Percentiles rank a stretch among this genome's conserved stretches.
phyloP scores from a whole-genome alignment of 768 basidiomycete genomes.

The Lentinula aciculospora region DNA sequence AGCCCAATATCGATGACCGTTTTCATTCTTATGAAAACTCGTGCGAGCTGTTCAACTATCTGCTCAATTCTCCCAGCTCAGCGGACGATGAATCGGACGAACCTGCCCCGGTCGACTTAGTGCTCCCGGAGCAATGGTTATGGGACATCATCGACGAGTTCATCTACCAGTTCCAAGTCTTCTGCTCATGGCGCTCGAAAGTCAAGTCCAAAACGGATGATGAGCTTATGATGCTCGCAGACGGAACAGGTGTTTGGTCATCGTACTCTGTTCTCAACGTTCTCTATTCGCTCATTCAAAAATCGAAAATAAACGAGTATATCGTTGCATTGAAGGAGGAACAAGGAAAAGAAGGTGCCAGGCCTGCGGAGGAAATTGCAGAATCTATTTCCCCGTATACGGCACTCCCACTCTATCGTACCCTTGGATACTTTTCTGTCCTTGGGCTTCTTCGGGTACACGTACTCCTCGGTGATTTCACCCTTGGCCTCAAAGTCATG shows the following conservation, averaged over 20 bases:
- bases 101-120: slow-evolving; percentile 87
- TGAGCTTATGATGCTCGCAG: slow-evolving; percentile 76
- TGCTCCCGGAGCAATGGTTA: slow-evolving; percentile 95
- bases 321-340: slow-evolving; percentile 78
- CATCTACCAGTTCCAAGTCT: slow-evolving; percentile 97
- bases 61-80: slow-evolving; percentile 64
- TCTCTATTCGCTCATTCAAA: slow-evolving; percentile 97
- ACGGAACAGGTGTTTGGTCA: slow-evolving; percentile 85
- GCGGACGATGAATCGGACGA: slow-evolving; percentile 52
- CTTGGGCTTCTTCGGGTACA: slow-evolving; percentile 95
- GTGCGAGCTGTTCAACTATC: slow-evolving; percentile 97
- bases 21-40: slow-evolving; percentile 98
- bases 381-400: slow-evolving; percentile 48
- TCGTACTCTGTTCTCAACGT: slow-evolving; percentile 98
- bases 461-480: slow-evolving; percentile 92
- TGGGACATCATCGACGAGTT: slow-evolving; percentile 98
- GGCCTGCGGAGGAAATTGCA: slow-evolving; percentile 79
- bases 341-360: slow-evolving; percentile 17
- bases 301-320: slow-evolving; percentile 92
- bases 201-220: slow-evolving; percentile 84
- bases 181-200: slow-evolving; percentile 88
- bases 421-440: slow-evolving; percentile 95
- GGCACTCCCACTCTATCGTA: slow-evolving; percentile 81
- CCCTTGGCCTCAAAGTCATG: slow-evolving; percentile 91
- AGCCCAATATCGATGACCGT: slow-evolving; percentile 94